These are phyloP conservation scores for Chytridiales sp. DNA, from an alignment of 371 early-diverging fungal genomes.

Conservation along the genomic window DNA sequence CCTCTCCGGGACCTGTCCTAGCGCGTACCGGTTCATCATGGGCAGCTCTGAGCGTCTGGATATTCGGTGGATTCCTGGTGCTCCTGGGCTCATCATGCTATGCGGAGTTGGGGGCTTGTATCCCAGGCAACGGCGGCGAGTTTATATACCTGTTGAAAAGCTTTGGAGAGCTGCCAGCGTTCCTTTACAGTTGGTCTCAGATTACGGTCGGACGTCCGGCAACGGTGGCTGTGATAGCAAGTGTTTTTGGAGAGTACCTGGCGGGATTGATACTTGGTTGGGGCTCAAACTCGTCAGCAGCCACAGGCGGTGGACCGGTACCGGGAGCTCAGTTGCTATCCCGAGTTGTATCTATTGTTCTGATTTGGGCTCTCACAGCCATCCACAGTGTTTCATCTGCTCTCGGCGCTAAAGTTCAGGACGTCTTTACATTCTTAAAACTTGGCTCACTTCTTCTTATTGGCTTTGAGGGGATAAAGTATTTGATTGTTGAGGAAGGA, in stretches of 20 bases:
- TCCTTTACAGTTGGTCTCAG: constrained; percentile 77
- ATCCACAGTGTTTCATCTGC: constrained; percentile 73
- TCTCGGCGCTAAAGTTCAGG: constrained; percentile 74
- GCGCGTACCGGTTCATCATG: constrained; percentile 49
- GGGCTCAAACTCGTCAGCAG: constrained; percentile 47
- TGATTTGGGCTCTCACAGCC: constrained; percentile 61
- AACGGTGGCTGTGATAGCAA: constrained; percentile 72
- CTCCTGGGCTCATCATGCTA: constrained; percentile 60
- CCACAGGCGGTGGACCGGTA: background rate
- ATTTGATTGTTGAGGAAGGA: constrained; percentile 57
- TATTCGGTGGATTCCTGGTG: constrained; percentile 53
- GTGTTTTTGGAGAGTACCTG: constrained; percentile 76
- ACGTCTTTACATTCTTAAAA: constrained; percentile 77
- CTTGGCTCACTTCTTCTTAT: constrained; percentile 76
- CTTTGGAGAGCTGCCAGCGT: constrained; percentile 75
- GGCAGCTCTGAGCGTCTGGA: constrained; percentile 52
- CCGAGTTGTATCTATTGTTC: constrained; percentile 3
- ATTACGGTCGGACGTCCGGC: constrained; percentile 65
- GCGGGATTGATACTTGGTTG: too few species aligned
- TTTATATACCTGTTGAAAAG: constrained; percentile 69
- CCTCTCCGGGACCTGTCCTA: constrained; percentile 59
- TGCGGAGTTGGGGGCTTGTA: constrained; percentile 82
- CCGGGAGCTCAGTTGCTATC: background rate
- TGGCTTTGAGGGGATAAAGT: constrained; percentile 71
- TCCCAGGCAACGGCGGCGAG: constrained; percentile 83